A percentile compares a stretch with the other conserved stretches of the same genome.
These are phyloP conservation scores for Kentomonas sorsogonicus DNA, from an alignment of 208 protist genomes.

Conservation along the genomic window DNA sequence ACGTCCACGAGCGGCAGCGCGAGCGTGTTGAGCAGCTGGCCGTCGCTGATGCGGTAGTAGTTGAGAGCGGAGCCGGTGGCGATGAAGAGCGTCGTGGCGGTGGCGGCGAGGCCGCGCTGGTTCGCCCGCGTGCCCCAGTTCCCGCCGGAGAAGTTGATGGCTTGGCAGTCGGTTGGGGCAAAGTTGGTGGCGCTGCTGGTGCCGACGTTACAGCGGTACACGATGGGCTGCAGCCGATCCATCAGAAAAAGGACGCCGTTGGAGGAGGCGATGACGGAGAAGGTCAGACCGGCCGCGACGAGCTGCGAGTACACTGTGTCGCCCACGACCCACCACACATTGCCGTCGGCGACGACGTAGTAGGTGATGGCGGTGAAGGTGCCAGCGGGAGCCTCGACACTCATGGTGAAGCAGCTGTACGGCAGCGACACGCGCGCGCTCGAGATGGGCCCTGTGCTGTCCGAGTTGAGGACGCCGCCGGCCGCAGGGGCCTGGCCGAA, in stretches of 20 bases:
- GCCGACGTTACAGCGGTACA: constrained; percentile 9
- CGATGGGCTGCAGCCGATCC: constrained; percentile 16
- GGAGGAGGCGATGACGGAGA: background rate
- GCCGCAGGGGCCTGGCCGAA: constrained; percentile 9
- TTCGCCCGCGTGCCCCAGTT: background rate
- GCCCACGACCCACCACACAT: constrained; percentile 12
- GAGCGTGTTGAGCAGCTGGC: constrained; percentile 1
- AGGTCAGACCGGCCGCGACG: constrained; percentile 1
- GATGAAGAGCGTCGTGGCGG: constrained; percentile 17
- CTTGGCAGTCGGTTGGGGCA: constrained; percentile 2
- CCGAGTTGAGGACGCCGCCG: too few relatives aligned
- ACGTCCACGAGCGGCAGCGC: constrained; percentile 9
- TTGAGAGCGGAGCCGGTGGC: constrained; percentile 12
- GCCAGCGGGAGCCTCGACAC: constrained; percentile 1
- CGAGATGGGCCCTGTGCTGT: background rate
- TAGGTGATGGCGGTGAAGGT: constrained; percentile 19
- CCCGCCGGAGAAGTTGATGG: background rate
- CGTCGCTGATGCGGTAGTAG: constrained; percentile 22
- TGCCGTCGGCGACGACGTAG: constrained; percentile 6
- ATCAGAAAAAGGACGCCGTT: background rate
- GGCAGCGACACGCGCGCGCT: background rate
- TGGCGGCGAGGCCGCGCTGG: constrained; percentile 16
- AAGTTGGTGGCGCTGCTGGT: constrained; percentile 7
- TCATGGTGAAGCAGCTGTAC: background rate
- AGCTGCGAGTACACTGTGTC: background rate